phyloP scores from a whole-genome alignment of 441 rosid genomes.

The Gossypium trilobum region DNA sequence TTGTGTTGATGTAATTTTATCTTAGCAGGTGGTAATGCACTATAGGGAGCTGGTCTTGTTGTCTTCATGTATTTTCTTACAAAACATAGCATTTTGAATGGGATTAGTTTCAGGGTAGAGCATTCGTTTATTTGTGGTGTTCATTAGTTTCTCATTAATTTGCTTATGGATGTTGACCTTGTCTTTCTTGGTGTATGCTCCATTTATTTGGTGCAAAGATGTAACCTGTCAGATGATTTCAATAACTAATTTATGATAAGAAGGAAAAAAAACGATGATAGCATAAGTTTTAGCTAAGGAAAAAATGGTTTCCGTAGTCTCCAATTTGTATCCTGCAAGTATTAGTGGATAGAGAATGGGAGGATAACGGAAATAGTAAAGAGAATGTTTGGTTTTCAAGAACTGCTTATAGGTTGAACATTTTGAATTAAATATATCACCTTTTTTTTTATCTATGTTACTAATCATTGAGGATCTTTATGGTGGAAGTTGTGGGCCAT shows the following conservation, averaged over 20 bases:
- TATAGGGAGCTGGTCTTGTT: not conserved
- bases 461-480: not conserved
- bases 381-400: not conserved
- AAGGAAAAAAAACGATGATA: not conserved
- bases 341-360: not conserved
- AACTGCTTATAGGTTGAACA: not conserved
- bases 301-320: not conserved
- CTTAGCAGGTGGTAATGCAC: not conserved
- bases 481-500: not conserved
- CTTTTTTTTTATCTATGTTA: not conserved
- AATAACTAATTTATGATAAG: not conserved
- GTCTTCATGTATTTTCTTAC: too few species aligned
- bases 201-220: not conserved
- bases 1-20: not conserved
- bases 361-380: not conserved
- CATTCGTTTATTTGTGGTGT: not conserved
- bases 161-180: not conserved
- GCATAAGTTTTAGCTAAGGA: not conserved
- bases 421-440: not conserved
- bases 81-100: not conserved
- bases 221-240: not conserved
- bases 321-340: not conserved
- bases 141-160: not conserved
- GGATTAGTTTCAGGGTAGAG: not conserved
- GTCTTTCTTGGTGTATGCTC: conserved; percentile 1